phyloP scores from a whole-genome alignment of 305 asterid genomes.

The Stenogyne calaminthoides region DNA sequence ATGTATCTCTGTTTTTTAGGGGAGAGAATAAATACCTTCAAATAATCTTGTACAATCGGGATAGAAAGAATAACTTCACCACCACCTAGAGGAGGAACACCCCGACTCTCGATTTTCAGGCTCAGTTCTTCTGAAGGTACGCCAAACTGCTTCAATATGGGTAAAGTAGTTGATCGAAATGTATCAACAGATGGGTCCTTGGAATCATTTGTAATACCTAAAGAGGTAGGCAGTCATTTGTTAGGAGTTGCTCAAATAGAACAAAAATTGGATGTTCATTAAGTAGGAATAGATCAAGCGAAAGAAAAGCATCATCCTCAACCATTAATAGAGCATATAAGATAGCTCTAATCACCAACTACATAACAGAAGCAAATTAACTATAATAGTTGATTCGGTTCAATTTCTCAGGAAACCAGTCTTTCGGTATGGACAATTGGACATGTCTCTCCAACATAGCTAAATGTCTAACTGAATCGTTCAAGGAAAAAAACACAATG shows the following conservation, averaged over 20 bases:
- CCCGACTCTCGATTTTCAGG: conserved; percentile 75
- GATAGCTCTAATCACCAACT: not conserved
- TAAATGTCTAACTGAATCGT: not conserved
- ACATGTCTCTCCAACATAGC: conserved; percentile 3
- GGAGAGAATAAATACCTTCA: conserved; percentile 46
- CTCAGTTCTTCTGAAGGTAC: conserved; percentile 72
- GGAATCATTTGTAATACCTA: conserved; percentile 89
- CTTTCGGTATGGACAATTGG: not conserved
- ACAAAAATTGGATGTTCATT: not conserved
- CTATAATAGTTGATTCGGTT: not conserved
- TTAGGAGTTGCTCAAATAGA: conserved; percentile 17
- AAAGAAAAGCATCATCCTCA: not conserved
- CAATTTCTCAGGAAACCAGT: not conserved
- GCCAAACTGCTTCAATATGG: conserved; percentile 79
- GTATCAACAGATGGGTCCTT: conserved; percentile 94
- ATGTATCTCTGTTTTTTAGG: not conserved
- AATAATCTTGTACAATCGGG: conserved; percentile 64
- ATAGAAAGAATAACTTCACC: conserved; percentile 77
- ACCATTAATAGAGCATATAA: conserved; percentile 10
- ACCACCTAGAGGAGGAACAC: conserved; percentile 92
- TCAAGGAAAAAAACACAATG: not conserved
- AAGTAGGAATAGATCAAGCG: not conserved
- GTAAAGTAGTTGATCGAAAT: conserved; percentile 65
- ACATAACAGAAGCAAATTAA: not conserved
- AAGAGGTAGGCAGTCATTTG: conserved; percentile 1